phyloP scores from a whole-genome alignment of 2,329 filamentous ascomycete genomes.

The Nemania abortiva region DNA sequence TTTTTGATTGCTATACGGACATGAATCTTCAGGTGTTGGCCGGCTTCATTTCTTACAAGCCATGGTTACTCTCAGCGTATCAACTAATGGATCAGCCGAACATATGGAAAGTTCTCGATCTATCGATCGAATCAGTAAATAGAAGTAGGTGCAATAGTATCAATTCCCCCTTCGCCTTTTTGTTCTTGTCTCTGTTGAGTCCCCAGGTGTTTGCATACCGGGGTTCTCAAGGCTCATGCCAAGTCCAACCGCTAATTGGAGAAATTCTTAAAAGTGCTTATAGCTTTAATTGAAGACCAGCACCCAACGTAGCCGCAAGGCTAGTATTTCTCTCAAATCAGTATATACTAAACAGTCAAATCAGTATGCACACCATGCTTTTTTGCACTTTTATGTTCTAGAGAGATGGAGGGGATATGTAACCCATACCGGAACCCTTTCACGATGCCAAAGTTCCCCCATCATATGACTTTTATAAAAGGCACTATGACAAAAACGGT shows the following conservation, averaged over 20 bases:
- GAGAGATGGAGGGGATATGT: background rate
- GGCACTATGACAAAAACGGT: background rate
- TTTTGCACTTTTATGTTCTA: slow-evolving; percentile 11
- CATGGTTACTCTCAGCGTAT: background rate
- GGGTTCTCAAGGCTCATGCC: no score
- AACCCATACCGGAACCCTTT: slow-evolving; percentile 15
- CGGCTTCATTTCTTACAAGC: background rate
- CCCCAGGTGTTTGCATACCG: no score
- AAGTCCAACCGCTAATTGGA: slow-evolving; percentile 3
- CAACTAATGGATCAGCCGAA: background rate
- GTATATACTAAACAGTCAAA: background rate
- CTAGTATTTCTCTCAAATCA: background rate
- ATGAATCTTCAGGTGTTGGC: background rate
- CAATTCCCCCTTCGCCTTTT: background rate
- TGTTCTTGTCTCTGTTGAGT: background rate
- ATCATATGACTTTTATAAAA: slow-evolving; percentile 14
- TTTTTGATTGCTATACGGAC: background rate
- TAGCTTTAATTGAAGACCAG: slow-evolving; percentile 10
- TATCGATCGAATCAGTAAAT: slow-evolving; percentile 10
- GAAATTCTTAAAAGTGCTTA: slow-evolving; percentile 1
- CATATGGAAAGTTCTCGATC: background rate
- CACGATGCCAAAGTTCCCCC: slow-evolving; percentile 6
- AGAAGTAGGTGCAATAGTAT: slow-evolving; percentile 18
- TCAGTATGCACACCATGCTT: slow-evolving; percentile 20
- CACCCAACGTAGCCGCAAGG: slow-evolving; percentile 5